Evolutionary conservation across 768 basidiomycete genomes (phyloP).

Genomic region (Pleurotus tuoliensis): DNA sequence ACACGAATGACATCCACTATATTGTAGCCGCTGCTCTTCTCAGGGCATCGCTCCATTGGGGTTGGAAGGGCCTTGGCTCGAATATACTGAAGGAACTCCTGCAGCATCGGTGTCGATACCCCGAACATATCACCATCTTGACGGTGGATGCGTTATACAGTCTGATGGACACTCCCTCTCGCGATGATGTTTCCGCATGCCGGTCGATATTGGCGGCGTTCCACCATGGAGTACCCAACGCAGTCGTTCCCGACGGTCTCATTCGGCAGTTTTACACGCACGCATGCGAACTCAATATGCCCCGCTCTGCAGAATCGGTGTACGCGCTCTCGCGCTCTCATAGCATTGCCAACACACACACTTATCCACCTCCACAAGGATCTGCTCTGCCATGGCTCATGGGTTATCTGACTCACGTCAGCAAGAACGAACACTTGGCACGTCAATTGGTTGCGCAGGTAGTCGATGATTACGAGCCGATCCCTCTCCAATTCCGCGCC

Average conservation of each 20-base stretch:
- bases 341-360: constrained; percentile 23
- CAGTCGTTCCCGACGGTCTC: constrained; percentile 33
- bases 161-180: constrained; percentile 32
- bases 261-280: constrained; percentile 44
- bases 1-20: constrained; percentile 36
- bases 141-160: constrained; percentile 41
- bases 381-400: constrained; percentile 50
- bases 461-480: constrained; percentile 31
- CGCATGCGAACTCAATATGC: constrained; percentile 25
- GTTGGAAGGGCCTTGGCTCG: constrained; percentile 43
- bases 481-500: constrained; percentile 44
- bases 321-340: constrained; percentile 42
- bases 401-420: constrained; percentile 32
- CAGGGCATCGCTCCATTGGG: constrained; percentile 51
- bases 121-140: constrained; percentile 27
- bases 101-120: constrained; percentile 9
- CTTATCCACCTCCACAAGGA: constrained; percentile 50
- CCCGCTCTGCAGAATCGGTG: constrained; percentile 36
- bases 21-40: constrained; percentile 48
- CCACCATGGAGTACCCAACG: constrained; percentile 26
- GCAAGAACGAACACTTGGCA: constrained; percentile 40
- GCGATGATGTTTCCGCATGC: constrained; percentile 33
- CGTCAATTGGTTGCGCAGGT: constrained; percentile 49
- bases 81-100: constrained; percentile 31
- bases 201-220: constrained; percentile 36